phyloP scores from a whole-genome alignment of 345 rosid genomes.

The Combretum micranthum region DNA sequence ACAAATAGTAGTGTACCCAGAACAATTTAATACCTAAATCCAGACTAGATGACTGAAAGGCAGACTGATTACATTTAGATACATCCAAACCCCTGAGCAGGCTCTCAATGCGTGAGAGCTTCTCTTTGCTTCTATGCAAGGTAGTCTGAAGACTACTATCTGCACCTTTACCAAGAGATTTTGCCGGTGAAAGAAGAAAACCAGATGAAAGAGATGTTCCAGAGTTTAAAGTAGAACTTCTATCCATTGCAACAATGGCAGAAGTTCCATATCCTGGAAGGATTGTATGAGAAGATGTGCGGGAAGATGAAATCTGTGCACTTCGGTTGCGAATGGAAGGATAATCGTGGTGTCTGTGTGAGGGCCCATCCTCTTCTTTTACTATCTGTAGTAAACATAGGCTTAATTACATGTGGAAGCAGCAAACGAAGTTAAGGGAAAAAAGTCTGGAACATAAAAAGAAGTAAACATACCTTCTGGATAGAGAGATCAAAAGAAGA shows the following conservation, averaged over 20 bases:
- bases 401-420: too few relatives aligned
- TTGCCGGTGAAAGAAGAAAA: conserved; percentile 62
- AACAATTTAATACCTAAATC: conserved; percentile 68
- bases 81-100: conserved; percentile 92
- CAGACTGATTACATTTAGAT: conserved; percentile 72
- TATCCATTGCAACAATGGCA: conserved; percentile 95
- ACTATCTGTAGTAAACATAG: conserved; percentile 43
- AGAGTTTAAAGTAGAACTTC: conserved; percentile 66
- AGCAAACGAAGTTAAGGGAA: neutral
- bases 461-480: conserved; percentile 63
- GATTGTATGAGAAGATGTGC: conserved; percentile 43
- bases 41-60: conserved; percentile 83
- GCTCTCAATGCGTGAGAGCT: conserved; percentile 96
- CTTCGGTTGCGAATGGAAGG: conserved; percentile 89
- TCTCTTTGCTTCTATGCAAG: conserved; percentile 94
- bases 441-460: neutral
- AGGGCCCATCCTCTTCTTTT: conserved; percentile 92
- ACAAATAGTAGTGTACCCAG: too few relatives aligned
- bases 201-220: conserved; percentile 76
- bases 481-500: conserved; percentile 91
- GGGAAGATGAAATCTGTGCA: conserved; percentile 51
- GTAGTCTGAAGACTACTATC: conserved; percentile 87
- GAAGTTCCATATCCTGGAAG: conserved; percentile 91
- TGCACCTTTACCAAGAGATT: conserved; percentile 55
- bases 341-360: conserved; percentile 92